phyloP scores from a whole-genome alignment of 345 rosid species.

The Hibiscus mutabilis region DNA sequence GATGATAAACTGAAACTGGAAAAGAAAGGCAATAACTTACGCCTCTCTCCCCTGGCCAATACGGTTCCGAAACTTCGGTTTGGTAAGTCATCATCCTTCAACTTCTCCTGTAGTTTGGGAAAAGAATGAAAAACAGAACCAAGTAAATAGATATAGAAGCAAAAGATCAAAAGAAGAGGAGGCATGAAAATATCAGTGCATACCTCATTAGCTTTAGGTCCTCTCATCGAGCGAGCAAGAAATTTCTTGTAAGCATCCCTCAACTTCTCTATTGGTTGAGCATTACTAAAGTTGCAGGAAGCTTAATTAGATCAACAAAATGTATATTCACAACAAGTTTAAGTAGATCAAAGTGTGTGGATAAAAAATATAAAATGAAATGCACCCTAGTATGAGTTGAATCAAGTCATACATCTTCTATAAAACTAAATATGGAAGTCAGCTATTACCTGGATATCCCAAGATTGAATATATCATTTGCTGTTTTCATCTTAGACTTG shows the following conservation, averaged over 20 bases:
- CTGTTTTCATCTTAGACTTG: conserved; percentile 60
- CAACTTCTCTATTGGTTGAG: conserved; percentile 67
- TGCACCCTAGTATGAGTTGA: background rate
- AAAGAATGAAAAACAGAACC: background rate
- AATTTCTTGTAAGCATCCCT: conserved; percentile 73
- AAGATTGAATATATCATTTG: conserved; percentile 66
- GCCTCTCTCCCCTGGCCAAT: conserved; percentile 46
- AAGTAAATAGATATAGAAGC: conserved; percentile 4
- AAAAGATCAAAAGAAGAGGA: background rate
- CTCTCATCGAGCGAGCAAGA: conserved; percentile 59
- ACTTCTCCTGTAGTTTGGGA: conserved; percentile 33
- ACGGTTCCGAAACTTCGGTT: conserved; percentile 77
- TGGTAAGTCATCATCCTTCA: conserved; percentile 42
- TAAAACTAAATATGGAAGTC: background rate
- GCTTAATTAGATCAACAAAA: background rate
- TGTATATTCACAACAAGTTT: background rate
- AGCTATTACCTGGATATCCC: conserved; percentile 59
- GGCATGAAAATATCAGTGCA: conserved; percentile 4
- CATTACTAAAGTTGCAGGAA: conserved; percentile 39
- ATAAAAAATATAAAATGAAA: background rate
- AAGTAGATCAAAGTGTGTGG: background rate
- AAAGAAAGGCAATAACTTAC: conserved; percentile 34
- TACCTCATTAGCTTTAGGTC: conserved; percentile 44
- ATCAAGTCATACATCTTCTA: background rate
- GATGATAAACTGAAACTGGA: background rate